Evolutionary conservation across 2,329 filamentous ascomycete species (phyloP).

Genomic region (Bimuria novae-zelandiae): DNA sequence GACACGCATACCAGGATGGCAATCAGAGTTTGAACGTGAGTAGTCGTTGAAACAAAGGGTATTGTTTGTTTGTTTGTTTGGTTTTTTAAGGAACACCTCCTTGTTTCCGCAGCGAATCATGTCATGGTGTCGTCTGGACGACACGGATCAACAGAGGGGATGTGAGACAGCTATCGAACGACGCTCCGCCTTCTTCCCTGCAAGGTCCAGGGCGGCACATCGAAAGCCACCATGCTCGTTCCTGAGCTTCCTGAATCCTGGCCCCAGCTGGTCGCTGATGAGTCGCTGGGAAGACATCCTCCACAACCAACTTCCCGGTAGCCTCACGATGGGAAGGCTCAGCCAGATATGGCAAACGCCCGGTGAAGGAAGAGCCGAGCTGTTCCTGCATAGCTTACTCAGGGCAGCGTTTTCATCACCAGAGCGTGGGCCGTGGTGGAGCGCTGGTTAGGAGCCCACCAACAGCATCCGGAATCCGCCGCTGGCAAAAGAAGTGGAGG

Average conservation of each 20-base stretch:
- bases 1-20: slow-evolving; percentile 1
- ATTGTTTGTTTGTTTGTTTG: slow-evolving; percentile 34
- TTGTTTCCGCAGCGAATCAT: slow-evolving; percentile 19
- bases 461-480: slow-evolving; percentile 8
- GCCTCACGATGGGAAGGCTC: neutral
- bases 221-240: neutral
- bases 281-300: slow-evolving; percentile 3
- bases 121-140: slow-evolving; percentile 3
- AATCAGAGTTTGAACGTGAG: slow-evolving; percentile 17
- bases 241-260: no score
- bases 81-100: slow-evolving; percentile 10
- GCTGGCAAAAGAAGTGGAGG: neutral
- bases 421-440: slow-evolving; percentile 11
- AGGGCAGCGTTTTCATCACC: slow-evolving; percentile 14
- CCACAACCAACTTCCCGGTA: slow-evolving; percentile 1
- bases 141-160: slow-evolving; percentile 9
- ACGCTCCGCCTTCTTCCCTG: no score
- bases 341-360: neutral
- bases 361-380: neutral
- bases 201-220: neutral
- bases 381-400: slow-evolving; percentile 35
- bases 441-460: slow-evolving; percentile 9
- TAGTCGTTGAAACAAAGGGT: slow-evolving; percentile 23
- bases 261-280: neutral
- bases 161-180: slow-evolving; percentile 13